Evolutionary conservation across 139 green algal genomes (phyloP), one percentile per base, ranked within the genome.

Genomic region (Asterochloris sp.): DNA sequence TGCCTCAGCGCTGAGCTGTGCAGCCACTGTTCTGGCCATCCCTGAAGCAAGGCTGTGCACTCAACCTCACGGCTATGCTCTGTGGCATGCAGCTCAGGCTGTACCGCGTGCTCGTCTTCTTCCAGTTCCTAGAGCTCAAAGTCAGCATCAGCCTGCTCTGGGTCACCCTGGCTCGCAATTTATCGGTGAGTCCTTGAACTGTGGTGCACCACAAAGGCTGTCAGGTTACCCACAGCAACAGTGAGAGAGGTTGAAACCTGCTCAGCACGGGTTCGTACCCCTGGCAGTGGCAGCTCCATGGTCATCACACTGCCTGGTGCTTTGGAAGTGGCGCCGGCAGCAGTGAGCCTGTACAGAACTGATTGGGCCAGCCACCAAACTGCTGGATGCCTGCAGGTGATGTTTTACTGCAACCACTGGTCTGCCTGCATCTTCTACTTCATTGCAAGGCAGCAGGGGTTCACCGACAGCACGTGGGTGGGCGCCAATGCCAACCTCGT

Each of bases 81-180:
- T 75, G n/a, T 81, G 61, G 21, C 62, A 12, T 80, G 78, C 78
- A 86, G 83, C 21, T 86, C 17, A 69, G 83, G 73, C 73, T 91
- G 74, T 87, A 89, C 74, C 80, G 85, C 23, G 82, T 91, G 68
- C 80, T 77, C 19, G 83, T 29, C 71, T 87, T 90, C 24, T 91
- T 90, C 62, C n/a, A 69, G n/a, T 86, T 82, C 67, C 82, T 90
- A 26, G 86, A 91, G 73, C 89, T 87, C 77, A 89, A 89, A 81
- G 73, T 87, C 0, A 86, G 74, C 16, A 68, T 89, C 19, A 76
- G 28, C 11, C 83, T 92, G 47, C 86, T 92, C 23, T 78, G 71
- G 38, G 83, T 89, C n/a, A 92, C 89, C 0, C 79, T 92, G 19
- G 67, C 85, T 0, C 80, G 89, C n/a, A 92, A 92, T 85, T 71